These are phyloP conservation scores for Drechslerella stenobrocha DNA, from an alignment of 2,329 filamentous ascomycete genomes.

Conservation along the genomic window DNA sequence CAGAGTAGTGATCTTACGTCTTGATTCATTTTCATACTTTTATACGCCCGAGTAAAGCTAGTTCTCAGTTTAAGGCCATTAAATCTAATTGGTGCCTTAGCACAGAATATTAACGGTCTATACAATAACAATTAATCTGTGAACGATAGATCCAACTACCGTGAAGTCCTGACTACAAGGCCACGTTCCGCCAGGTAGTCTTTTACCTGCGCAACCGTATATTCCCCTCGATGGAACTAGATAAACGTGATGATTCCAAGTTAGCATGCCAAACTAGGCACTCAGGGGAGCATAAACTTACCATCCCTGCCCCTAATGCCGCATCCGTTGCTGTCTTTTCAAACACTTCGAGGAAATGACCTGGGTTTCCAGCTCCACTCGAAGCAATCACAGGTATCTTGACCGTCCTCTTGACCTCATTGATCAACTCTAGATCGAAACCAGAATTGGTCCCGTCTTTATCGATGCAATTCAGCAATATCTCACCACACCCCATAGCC, in stretches of 20 bases:
- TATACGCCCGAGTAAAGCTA: too few relatives aligned
- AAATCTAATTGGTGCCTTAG: too few relatives aligned
- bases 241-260: not conserved
- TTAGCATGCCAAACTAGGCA: conserved; percentile 15
- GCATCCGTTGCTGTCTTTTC: conserved; percentile 82
- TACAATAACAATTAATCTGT: too few relatives aligned
- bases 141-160: too few relatives aligned
- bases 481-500: conserved; percentile 92
- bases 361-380: conserved; percentile 84
- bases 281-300: conserved; percentile 56
- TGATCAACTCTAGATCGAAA: conserved; percentile 89
- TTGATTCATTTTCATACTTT: too few relatives aligned
- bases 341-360: conserved; percentile 90
- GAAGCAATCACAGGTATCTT: conserved; percentile 94
- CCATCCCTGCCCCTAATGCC: conserved; percentile 90
- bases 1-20: too few relatives aligned
- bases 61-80: too few relatives aligned
- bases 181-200: conserved; percentile 72
- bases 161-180: conserved; percentile 67
- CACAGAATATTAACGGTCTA: too few relatives aligned
- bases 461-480: conserved; percentile 96
- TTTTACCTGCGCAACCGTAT: conserved; percentile 92
- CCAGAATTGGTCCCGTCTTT: conserved; percentile 92
- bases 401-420: conserved; percentile 81
- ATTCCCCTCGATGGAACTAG: conserved; percentile 91